These are phyloP conservation scores for Irpex sp. DNA, from an alignment of 1,284 basidiomycete species.

Conservation along the genomic window DNA sequence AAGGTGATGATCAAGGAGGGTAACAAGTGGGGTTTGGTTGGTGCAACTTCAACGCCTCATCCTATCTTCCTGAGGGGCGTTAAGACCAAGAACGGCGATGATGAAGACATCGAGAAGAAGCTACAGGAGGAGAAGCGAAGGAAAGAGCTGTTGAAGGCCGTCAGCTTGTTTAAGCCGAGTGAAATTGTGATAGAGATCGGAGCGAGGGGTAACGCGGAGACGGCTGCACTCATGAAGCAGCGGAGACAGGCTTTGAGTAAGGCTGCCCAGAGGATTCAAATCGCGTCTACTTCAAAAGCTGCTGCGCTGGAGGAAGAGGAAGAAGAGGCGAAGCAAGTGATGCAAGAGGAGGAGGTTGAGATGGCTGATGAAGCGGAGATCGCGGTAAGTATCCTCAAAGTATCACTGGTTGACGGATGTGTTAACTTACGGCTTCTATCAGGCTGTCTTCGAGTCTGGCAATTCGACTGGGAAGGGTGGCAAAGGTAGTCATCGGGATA, in stretches of 20 bases:
- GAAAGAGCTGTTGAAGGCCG: constrained; percentile 65
- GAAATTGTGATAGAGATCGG: constrained; percentile 96
- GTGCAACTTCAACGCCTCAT: constrained; percentile 65
- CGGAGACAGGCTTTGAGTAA: constrained; percentile 75
- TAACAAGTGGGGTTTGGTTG: constrained; percentile 61
- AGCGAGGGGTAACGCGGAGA: constrained; percentile 57
- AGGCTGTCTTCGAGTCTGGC: constrained; percentile 72
- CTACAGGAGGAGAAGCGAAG: constrained; percentile 46
- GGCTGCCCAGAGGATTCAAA: constrained; percentile 45
- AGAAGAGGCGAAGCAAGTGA: constrained; percentile 27
- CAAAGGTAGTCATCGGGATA: constrained; percentile 62
- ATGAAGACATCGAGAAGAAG: constrained; percentile 19
- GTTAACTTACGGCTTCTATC: constrained; percentile 3
- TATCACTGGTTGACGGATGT: no score
- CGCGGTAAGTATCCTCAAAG: constrained; percentile 39
- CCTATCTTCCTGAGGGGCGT: constrained; percentile 48
- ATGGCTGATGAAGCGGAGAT: constrained; percentile 56
- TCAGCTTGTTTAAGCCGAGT: constrained; percentile 78
- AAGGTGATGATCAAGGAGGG: constrained; percentile 78
- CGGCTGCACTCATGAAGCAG: constrained; percentile 82
- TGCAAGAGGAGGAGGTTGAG: constrained; percentile 21
- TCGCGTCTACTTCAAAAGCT: constrained; percentile 28
- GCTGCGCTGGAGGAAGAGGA: constrained; percentile 30
- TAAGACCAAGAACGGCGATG: constrained; percentile 13
- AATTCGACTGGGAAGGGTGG: constrained; percentile 40